Base-by-base conservation (phyloP, 352 stramenopile species). In the Pythium periplocum region DNA sequence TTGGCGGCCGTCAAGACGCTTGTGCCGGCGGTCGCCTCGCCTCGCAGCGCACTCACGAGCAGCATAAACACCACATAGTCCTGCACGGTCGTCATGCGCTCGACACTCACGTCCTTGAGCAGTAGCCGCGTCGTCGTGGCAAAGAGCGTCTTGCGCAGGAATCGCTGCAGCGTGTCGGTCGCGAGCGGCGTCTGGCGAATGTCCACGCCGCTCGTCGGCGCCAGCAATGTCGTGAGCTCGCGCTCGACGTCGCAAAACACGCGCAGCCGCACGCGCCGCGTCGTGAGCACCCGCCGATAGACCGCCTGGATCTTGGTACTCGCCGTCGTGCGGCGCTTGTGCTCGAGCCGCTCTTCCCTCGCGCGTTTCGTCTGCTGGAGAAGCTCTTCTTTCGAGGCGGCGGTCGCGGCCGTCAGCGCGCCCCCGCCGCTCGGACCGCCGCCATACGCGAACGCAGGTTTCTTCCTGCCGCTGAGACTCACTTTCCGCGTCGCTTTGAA, bases 401-500 rank as follows among this genome's bases (percentile, higher is more conserved):
- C 40, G 1, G 55, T 52, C 32, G 49, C 51, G 3, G 47, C 42
- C 4, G 48, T 6, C 0, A 30, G 17, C 1, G 31, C 31, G 2
- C 44, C 17, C 2, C 31, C 32, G 4, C 41, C 10, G 1, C 2
- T 12, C 33, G 50, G 26, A 17, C 54, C 58, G 31, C 45, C 64
- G 46, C 63, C 64, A 36, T 61, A 66, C 9, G 59, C 65, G 37
- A 45, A 68, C 34, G 36, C 34, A 47, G 61, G 62, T 45, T 73
- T 75, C 48, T 78, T 74, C 2, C 79, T 69, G 6, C 79, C 79
- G 55, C 79, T 86, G 45, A 90, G 57, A 53, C 86, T 87, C 35
- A 90, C 76, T 47, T 83, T 85, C 30, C 79, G 75, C 35, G 73
- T 51, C n/a, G 68, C 51, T 60, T 86, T 86, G 64, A 90, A 87